Evolutionary conservation across 306 rosid species (phyloP).

Genomic region (Trichosanthes truncata): DNA sequence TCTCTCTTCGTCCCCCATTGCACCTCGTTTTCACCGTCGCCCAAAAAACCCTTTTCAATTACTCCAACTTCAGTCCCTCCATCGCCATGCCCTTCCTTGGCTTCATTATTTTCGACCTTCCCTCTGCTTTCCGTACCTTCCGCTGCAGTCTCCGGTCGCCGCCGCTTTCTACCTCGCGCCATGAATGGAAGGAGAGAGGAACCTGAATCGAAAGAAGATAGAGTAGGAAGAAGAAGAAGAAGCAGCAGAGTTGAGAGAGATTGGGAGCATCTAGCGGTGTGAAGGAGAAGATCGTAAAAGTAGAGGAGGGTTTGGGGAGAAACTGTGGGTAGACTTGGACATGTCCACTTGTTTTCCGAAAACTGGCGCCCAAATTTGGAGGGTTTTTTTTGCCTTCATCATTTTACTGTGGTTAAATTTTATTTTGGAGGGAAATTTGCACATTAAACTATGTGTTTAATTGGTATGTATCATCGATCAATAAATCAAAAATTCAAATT

Average conservation of each 20-base stretch:
- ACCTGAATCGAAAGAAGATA: neutral
- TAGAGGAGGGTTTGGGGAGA: constrained; percentile 1
- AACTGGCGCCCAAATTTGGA: constrained; percentile 3
- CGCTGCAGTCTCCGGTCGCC: neutral
- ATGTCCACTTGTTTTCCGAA: neutral
- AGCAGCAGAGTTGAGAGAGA: no score
- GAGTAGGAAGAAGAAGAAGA: neutral
- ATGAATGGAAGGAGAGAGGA: neutral
- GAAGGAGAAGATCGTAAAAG: neutral
- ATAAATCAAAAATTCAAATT: no score
- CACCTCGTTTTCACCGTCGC: neutral
- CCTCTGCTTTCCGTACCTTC: neutral
- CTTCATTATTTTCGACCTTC: neutral
- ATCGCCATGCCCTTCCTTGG: neutral
- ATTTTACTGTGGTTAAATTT: neutral
- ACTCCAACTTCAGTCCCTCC: neutral
- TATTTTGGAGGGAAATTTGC: neutral
- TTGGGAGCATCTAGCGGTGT: neutral
- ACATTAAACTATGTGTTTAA: neutral
- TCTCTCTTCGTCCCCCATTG: neutral
- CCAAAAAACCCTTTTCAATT: neutral
- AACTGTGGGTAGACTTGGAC: constrained; percentile 3
- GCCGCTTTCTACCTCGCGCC: constrained; percentile 13
- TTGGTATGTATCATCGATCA: no score
- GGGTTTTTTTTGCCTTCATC: neutral